Base-by-base conservation (phyloP, 2,329 filamentous ascomycete species). In the Neofusicoccum kwambonambiense region DNA sequence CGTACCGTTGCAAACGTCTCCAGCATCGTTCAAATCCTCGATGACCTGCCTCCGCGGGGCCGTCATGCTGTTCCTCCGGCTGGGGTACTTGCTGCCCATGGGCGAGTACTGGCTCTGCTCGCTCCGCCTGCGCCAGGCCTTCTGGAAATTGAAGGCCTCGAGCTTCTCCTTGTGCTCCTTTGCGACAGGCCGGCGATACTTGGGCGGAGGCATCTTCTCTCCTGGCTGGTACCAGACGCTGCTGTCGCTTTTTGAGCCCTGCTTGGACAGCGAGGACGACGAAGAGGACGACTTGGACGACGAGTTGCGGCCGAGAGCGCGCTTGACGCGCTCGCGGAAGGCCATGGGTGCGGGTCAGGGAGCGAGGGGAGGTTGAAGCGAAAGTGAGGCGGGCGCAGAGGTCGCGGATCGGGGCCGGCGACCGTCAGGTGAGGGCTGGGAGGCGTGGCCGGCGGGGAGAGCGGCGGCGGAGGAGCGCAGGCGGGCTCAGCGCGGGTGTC, bases 161-260 rank as follows among this genome's bases (percentile, higher is more conserved):
- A 84, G 76, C 52, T 77, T 76, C 68, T 80, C 80, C 70, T 81
- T 82, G 77, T 84, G 81, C 69, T 81, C 79, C 47, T 82, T 81
- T 65, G 78, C 78, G 47, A 82, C 81, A 9, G 80, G 78, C 31
- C 78, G 75, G 47, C 81, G 77, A 70, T 84, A 84, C 68, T 84
- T 84, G 17, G 80, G 73, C 22, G 79, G 77, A 4, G 81, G 81
- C 80, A 84, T 82, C 65, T 80, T 77, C 73, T 84, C 81, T 71
- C 81, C 81, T 6, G 81, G 81, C 70, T 80, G 78, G 74, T 83
- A 83, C 68, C 81, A 78, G 65, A 80, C 80, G 70, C 74, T 77
- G 69, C 74, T 78, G 66, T 76, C 73, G 68, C 74, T 77, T 65
- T 76, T 73, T 68, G 73, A 70, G 62, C 68, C 67, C 65, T 70